Evolutionary conservation across 2,329 filamentous ascomycete species (phyloP), one percentile per base, ranked within the genome.

Genomic region (Cercospora janseana): DNA sequence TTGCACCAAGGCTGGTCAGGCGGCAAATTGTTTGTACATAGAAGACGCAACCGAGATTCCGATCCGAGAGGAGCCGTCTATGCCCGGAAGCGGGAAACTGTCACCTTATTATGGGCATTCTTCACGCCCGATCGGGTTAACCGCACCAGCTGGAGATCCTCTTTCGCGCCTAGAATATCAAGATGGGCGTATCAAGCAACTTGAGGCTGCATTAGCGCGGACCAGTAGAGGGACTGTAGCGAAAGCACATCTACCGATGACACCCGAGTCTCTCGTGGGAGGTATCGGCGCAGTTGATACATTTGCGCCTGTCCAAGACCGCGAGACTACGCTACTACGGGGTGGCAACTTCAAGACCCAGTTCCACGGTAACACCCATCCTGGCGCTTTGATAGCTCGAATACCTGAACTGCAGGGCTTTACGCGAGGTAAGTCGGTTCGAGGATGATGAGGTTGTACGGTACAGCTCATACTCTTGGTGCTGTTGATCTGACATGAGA

Each of bases 341-440:
- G 72, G 71, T 1, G 73, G 68, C 46, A 65, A 65, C 0, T 75
- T 74, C 63, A 74, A 73, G 56, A 73, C 72, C 1, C 68, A 70
- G 12, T 75, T 73, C 52, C 69, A 71, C 49, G 73, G 73, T 4
- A 65, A 66, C 4, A 73, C 71, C 4, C 70, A 72, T 52, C 60
- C 71, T 2, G 64, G 69, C 15, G 59, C 62, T 3, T 49, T 63
- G 21, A 63, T 65, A 13, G 61, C 59, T 20, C 59, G 59, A 4
- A 60, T 65, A 7, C 60, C 62, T 13, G 62, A 63, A 24, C 56
- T 66, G 4, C 57, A 58, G 29, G 44, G 52, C 2, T 64, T 65
- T 41, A 64, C 63, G 6, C 50, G 58, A 32, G 44, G 44, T 46
- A 26, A 26, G 44, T 28, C 9, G n/a, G 16, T 8, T 13, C 12